Evolutionary conservation across 441 rosid genomes (phyloP), one percentile per base, ranked within the genome.

Genomic region (Kokia cookei): DNA sequence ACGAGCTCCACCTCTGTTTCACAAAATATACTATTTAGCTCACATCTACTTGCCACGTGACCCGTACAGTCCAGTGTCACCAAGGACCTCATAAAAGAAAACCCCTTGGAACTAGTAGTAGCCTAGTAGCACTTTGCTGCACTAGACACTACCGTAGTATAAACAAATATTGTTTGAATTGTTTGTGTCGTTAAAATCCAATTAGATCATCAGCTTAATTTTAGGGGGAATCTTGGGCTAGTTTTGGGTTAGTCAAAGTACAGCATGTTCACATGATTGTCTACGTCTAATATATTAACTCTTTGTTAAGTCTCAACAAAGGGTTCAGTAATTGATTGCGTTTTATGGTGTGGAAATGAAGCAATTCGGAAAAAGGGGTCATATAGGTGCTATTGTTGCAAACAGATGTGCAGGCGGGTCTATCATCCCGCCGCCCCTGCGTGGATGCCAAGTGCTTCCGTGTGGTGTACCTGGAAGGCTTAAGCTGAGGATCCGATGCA

Each of bases 21-120:
- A 63, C 72, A 32, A 22, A 37, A 37, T 45, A 9, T 6, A 42
- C 9, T 0, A 19, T 13, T 7, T 5, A 42, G 27, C 27, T 45
- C 14, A 32, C 17, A 2, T n/a, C 67, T 75, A 76, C 80, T 77
- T 65, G 78, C 77, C 84, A 79, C 82, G 80, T 77, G 83, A 79
- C n/a, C n/a, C 7, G 59, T 72, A 37, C 51, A 42, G 72, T 55
- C 24, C 32, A 48, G 37, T 22, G 45, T 26, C 26, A 74, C 9
- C 35, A 55, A 63, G 42, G 7, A 8, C 24, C 40, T 43, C 24
- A 2, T 19, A 66, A 32, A 19, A 47, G 17, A 32, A 66, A 57
- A 27, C 43, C 11, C 22, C 5, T 19, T 24, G 11, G 12, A 26
- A 12, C 15, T 26, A 37, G 43, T 65, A 10, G n/a, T 29, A 15